Base-by-base conservation (phyloP, 352 stramenopile genomes). In the Aphanomyces stellatus region DNA sequence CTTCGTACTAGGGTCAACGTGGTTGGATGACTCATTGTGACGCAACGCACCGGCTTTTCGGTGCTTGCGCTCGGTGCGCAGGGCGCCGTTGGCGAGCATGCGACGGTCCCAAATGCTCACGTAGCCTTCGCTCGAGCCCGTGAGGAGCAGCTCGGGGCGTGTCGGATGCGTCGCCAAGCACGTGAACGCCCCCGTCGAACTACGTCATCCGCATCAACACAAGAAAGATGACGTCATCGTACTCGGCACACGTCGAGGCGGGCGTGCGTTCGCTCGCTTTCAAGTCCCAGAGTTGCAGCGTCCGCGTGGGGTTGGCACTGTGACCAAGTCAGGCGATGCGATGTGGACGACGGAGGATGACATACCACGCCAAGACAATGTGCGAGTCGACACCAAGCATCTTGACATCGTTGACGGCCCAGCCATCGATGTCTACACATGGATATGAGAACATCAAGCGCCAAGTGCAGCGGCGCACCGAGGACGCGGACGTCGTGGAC, bases 251-350 rank as follows among this genome's bases (percentile, higher is more conserved):
- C 0, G 61, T 74, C 51, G 76, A 72, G 48, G 90, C 74, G 34
- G 82, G 82, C 53, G 78, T 88, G 37, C 77, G 61, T 41, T 77
- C 74, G 69, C 83, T 90, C 19, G 72, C 70, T 33, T 69, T 70
- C 53, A 88, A 71, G 43, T 93, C 85, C 85, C 85, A 93, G n/a
- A 93, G 64, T 41, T 83, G 79, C 68, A 93, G 71, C 31, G 91
- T 82, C 33, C 73, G 79, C 35, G 77, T 77, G 24, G 82, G 82
- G 2, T 73, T 72, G 24, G 79, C 76, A 15, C 80, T 88, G 33
- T 3, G 15, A n/a, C 28, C 15, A 37, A 6, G 30, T 34, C 27
- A 33, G 5, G 17, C 17, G 41, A n/a, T 48, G 6, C 13, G 48
- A 13, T 61, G 42, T 40, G 37, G 40, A 67, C 6, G 60, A 69